Conservation (phyloP, 345 rosid species). For the Sonneratia caseolaris region DNA sequence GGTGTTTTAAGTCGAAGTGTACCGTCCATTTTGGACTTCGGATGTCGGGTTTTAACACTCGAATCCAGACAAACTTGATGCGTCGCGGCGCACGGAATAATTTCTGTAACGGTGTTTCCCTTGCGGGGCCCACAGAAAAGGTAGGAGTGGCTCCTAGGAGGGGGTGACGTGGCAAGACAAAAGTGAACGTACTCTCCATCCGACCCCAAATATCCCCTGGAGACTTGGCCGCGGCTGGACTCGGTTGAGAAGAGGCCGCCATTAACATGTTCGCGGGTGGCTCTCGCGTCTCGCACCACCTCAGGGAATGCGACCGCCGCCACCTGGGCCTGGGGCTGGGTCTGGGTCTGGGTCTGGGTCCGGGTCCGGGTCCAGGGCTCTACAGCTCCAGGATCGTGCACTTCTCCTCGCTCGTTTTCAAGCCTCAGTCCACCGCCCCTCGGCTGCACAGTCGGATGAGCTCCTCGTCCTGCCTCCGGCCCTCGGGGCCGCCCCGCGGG, state of each 20-base stretch:
- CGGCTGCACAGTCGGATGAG: slow-evolving; percentile 26
- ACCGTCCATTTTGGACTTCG: too few relatives aligned
- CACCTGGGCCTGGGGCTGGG: slow-evolving; percentile 11
- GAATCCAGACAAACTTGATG: too few relatives aligned
- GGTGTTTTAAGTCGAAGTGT: too few relatives aligned
- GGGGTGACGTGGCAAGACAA: slow-evolving; percentile 10
- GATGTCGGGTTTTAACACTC: too few relatives aligned
- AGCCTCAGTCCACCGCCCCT: slow-evolving; percentile 24
- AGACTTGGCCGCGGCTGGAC: not conserved
- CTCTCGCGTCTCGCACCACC: slow-evolving; percentile 54
- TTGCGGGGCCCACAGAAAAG: not conserved
- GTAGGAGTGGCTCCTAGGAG: not conserved
- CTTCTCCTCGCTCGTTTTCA: slow-evolving; percentile 40
- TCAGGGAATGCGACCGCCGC: slow-evolving; percentile 32
- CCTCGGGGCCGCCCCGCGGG: slow-evolving; percentile 37
- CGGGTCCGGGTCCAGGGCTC: slow-evolving; percentile 49
- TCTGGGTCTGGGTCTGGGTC: slow-evolving; percentile 21
- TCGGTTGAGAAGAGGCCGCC: not conserved
- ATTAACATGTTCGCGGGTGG: slow-evolving; percentile 60
- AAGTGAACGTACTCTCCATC: not conserved
- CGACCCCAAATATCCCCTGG: not conserved
- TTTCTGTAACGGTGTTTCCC: not conserved
- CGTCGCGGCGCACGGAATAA: too few relatives aligned
- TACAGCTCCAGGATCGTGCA: slow-evolving; percentile 31
- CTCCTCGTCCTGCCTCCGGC: slow-evolving; percentile 22